phyloP scores from a whole-genome alignment of 2,329 filamentous ascomycete species.

The Sporothrix sp. region DNA sequence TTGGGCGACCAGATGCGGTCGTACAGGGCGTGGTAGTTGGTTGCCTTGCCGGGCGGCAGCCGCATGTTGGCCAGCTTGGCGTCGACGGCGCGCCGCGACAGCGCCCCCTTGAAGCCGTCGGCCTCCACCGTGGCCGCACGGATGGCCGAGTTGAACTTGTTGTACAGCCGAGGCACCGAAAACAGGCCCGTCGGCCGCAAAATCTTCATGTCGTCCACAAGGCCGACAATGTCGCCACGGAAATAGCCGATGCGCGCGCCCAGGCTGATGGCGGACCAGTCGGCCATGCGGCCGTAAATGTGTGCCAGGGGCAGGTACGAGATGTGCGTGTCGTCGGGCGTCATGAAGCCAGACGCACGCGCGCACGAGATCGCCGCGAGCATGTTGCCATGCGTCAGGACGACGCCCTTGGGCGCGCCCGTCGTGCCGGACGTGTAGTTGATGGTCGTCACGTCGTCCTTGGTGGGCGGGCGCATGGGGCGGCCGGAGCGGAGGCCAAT shows the following conservation, averaged over 20 bases:
- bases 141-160: slow-evolving; percentile 78
- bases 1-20: slow-evolving; percentile 88
- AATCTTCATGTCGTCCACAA: slow-evolving; percentile 86
- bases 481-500: slow-evolving; percentile 63
- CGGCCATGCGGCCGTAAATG: slow-evolving; percentile 80
- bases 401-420: slow-evolving; percentile 71
- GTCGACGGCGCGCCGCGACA: slow-evolving; percentile 70
- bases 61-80: slow-evolving; percentile 74
- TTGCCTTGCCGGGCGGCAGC: slow-evolving; percentile 60
- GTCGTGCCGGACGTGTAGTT: slow-evolving; percentile 87
- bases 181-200: slow-evolving; percentile 74
- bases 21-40: slow-evolving; percentile 67
- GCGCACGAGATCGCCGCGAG: slow-evolving; percentile 60
- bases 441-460: slow-evolving; percentile 75
- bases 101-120: slow-evolving; percentile 65
- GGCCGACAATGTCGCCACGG: slow-evolving; percentile 75
- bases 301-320: slow-evolving; percentile 93
- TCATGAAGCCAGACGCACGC: slow-evolving; percentile 44
- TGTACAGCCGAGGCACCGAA: slow-evolving; percentile 86
- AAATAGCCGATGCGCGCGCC: slow-evolving; percentile 82
- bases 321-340: slow-evolving; percentile 51
- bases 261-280: slow-evolving; percentile 62
- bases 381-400: slow-evolving; percentile 72
- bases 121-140: slow-evolving; percentile 69
- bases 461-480: slow-evolving; percentile 59